Evolutionary conservation across 2,329 filamentous ascomycete genomes (phyloP).

Genomic region (Graphilbum fragrans): DNA sequence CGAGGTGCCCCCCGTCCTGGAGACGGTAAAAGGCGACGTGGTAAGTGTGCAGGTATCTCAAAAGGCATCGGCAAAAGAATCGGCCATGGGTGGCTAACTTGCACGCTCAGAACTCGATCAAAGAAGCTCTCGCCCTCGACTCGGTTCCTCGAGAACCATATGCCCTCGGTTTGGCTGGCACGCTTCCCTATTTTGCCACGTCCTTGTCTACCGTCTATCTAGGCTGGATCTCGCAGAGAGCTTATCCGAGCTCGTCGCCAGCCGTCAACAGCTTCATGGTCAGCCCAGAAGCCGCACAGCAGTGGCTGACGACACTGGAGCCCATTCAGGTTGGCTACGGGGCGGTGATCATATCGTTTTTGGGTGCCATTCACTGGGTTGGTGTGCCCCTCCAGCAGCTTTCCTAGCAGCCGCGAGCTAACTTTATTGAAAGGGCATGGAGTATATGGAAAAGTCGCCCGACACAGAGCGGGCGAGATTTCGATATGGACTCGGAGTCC

Average conservation of each 20-base stretch:
- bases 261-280: slow-evolving; percentile 55
- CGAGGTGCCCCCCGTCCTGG: slow-evolving; percentile 13
- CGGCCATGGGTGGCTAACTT: not conserved
- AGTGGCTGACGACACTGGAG: slow-evolving; percentile 64
- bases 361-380: slow-evolving; percentile 84
- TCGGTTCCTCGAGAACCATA: slow-evolving; percentile 57
- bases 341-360: slow-evolving; percentile 84
- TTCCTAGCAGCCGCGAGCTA: not conserved
- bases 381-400: slow-evolving; percentile 3
- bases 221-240: slow-evolving; percentile 69
- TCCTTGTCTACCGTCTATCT: slow-evolving; percentile 74
- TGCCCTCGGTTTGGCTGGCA: slow-evolving; percentile 60
- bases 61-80: not conserved
- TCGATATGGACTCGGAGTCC: slow-evolving; percentile 73
- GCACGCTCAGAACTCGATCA: slow-evolving; percentile 42
- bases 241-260: slow-evolving; percentile 43
- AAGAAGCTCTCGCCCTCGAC: slow-evolving; percentile 54
- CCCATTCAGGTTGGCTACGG: slow-evolving; percentile 86
- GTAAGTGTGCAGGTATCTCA: slow-evolving; percentile 27
- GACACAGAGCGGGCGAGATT: slow-evolving; percentile 52
- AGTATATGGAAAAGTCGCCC: slow-evolving; percentile 62
- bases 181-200: slow-evolving; percentile 75
- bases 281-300: slow-evolving; percentile 56
- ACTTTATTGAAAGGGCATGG: slow-evolving; percentile 45
- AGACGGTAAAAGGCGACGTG: slow-evolving; percentile 34